Evolutionary conservation across 768 basidiomycete genomes (phyloP).

Genomic region (Trichaptum fuscoviolaceum): DNA sequence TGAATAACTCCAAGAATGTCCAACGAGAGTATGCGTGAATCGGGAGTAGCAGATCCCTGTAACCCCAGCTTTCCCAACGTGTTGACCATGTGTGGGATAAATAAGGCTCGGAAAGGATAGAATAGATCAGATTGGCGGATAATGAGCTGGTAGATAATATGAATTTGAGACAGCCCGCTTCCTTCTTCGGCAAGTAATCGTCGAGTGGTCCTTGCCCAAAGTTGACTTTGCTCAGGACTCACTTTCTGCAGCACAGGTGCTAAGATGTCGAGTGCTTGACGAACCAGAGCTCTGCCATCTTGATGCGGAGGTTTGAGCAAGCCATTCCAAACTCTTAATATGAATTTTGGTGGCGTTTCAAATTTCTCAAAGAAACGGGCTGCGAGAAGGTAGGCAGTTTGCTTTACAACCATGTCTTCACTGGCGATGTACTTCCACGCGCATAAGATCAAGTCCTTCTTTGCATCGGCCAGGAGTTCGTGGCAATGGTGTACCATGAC

Average conservation of each 20-base stretch:
- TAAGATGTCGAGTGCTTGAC: constrained; percentile 83
- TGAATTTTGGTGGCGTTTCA: constrained; percentile 87
- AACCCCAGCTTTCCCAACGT: constrained; percentile 87
- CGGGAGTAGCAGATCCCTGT: constrained; percentile 59
- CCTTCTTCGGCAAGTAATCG: constrained; percentile 87
- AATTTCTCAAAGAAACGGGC: constrained; percentile 90
- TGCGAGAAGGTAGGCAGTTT: constrained; percentile 84
- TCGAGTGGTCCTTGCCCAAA: constrained; percentile 86
- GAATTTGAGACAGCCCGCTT: constrained; percentile 58
- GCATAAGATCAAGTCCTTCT: constrained; percentile 90
- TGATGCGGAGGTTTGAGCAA: constrained; percentile 77
- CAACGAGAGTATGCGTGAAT: constrained; percentile 81
- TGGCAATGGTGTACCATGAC: constrained; percentile 83
- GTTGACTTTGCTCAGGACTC: constrained; percentile 48
- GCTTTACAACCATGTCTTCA: constrained; percentile 89
- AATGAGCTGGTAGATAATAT: constrained; percentile 86
- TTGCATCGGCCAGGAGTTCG: constrained; percentile 69
- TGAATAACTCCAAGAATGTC: constrained; percentile 91
- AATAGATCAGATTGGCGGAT: constrained; percentile 88
- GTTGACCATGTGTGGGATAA: constrained; percentile 90
- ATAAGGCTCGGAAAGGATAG: constrained; percentile 87
- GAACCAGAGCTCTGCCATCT: constrained; percentile 70
- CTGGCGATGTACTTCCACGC: constrained; percentile 85
- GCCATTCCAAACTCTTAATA: constrained; percentile 85
- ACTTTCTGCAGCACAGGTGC: constrained; percentile 73